Evolutionary conservation across 148 eudicot genomes (phyloP).

Genomic region (Tetragonia tetragonoides): DNA sequence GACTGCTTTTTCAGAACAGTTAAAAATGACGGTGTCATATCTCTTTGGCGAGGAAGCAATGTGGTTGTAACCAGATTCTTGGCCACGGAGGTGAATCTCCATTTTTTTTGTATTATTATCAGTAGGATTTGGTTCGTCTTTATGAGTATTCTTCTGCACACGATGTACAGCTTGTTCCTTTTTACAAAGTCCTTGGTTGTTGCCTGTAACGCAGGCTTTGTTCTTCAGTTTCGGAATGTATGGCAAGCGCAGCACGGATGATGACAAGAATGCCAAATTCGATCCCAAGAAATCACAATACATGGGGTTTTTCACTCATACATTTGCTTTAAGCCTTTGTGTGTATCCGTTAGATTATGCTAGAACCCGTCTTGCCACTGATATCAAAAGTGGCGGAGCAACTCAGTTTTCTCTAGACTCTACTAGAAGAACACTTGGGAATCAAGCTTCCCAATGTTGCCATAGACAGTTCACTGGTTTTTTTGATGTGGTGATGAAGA

Average conservation of each 20-base stretch:
- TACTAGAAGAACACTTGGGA: neutral
- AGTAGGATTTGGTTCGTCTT: too few relatives aligned
- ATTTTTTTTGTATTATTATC: neutral
- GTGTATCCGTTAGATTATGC: slow-evolving; percentile 19
- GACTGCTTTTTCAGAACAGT: slow-evolving; percentile 34
- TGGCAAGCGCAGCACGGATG: neutral
- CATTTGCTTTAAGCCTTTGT: neutral
- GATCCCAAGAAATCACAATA: neutral
- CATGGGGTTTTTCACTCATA: neutral
- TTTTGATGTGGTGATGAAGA: slow-evolving; percentile 27
- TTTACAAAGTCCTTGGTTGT: neutral
- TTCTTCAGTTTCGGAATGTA: neutral
- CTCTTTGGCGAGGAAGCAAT: slow-evolving; percentile 37
- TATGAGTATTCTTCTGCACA: neutral
- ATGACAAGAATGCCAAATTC: slow-evolving; percentile 2
- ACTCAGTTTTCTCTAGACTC: slow-evolving; percentile 16
- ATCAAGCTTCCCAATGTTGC: neutral
- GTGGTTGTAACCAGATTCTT: neutral
- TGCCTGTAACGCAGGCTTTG: slow-evolving; percentile 15
- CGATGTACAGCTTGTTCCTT: neutral
- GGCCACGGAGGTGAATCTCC: neutral
- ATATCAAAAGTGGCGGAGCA: slow-evolving; percentile 11
- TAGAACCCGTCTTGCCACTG: slow-evolving; percentile 20
- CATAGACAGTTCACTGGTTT: slow-evolving; percentile 25
- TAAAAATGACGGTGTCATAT: slow-evolving; percentile 26